These are phyloP conservation scores for Cyberlindnera maritima DNA, from an alignment of 805 yeast species.

Conservation along the genomic window DNA sequence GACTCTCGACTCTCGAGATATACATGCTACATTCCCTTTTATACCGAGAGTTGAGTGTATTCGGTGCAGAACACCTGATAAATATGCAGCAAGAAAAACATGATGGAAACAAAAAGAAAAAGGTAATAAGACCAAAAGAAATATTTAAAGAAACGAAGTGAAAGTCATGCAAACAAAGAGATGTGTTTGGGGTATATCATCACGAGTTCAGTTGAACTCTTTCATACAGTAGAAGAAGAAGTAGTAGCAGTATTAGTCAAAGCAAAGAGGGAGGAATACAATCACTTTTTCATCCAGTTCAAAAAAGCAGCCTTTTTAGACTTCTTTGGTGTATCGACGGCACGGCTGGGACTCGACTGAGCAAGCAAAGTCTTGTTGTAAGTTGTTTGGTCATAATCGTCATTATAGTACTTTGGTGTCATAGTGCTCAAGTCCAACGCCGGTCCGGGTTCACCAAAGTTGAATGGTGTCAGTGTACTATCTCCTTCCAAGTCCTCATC, in stretches of 20 bases:
- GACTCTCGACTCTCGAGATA: too few relatives aligned
- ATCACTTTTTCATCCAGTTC: constrained; percentile 15
- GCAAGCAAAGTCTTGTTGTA: neutral
- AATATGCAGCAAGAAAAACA: neutral
- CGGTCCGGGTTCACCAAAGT: constrained; percentile 31
- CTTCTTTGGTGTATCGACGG: constrained; percentile 8
- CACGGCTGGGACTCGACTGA: neutral
- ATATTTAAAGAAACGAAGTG: neutral
- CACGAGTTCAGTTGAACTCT: neutral
- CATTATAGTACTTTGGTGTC: constrained; percentile 44
- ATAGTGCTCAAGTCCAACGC: constrained; percentile 25
- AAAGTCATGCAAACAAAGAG: neutral
- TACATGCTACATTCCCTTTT: neutral
- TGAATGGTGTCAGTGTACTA: constrained; percentile 24
- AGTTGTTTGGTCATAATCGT: constrained; percentile 53
- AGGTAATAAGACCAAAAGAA: neutral
- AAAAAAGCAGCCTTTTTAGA: constrained; percentile 11
- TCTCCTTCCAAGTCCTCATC: constrained; percentile 22
- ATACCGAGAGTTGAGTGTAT: neutral
- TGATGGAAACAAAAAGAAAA: neutral
- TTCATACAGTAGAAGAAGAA: too few relatives aligned
- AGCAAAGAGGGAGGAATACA: neutral
- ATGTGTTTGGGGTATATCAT: neutral
- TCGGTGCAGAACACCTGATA: neutral
- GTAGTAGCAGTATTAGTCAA: neutral